Evolutionary conservation across 176 grass and related monocot genomes (phyloP), one percentile per base, ranked within the genome.

Genomic region (Canna indica): DNA sequence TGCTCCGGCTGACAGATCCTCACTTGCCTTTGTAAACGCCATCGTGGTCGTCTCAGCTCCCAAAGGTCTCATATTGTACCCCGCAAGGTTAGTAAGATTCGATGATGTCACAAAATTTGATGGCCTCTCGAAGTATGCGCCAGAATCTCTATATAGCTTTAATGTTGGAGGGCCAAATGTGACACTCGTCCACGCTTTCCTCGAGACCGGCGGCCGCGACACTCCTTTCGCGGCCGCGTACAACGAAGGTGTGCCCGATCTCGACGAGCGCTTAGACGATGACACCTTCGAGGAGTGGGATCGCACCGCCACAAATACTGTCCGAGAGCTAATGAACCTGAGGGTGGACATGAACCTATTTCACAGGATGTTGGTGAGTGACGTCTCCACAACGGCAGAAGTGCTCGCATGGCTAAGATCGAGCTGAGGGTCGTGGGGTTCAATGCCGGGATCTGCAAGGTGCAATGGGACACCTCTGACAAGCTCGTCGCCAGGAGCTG

Each of bases 1-100:
- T 68, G 78, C 81, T 64, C 94, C 94, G n/a, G 85, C 83, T 5
- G n/a, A 70, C 31, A 36, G 50, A 29, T 76, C 71, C 65, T 83
- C 82, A 0, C 73, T 78, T 25, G 89, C 94, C 69, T 92, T 97
- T 71, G 34, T 97, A 78, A 97, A 97, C 78, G 86, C 89, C 59
- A 85, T 97, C 76, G 89, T 92, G 82, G 79, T 92, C 77, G 42
- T 92, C 41, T 97, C 94, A 24, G 88, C 79, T 54, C 89, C 94
- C 6, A 72, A 77, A 33, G 94, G 90, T 79, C 82, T 97, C 50
- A 57, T 97, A 65, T 86, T 72, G 22, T 82, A 92, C 82, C 73
- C 81, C 11, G 89, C 58, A 58, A 85, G 73, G 75, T 77, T 87
- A 59, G 83, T 92, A 75, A 1, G 72, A 1, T 12, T 58, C 0